Evolutionary conservation across 371 early-diverging fungal genomes (phyloP).

Genomic region (Mucor plumbeus): DNA sequence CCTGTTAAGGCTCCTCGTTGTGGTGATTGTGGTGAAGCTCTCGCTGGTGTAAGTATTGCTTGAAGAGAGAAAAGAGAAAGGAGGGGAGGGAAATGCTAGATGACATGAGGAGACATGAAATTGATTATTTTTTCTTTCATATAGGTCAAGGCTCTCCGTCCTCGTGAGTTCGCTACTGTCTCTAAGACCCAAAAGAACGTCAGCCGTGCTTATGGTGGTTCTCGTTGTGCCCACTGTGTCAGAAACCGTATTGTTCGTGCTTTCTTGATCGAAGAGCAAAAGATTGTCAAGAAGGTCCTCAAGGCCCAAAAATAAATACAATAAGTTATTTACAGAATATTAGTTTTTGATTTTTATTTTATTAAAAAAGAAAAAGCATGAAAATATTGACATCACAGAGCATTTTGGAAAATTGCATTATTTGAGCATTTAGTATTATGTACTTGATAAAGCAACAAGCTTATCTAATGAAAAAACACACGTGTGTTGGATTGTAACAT

Average conservation of each 20-base stretch:
- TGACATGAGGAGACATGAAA: background rate
- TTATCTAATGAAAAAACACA: background rate
- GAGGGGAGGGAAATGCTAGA: background rate
- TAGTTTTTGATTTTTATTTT: no score
- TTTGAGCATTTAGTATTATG: background rate
- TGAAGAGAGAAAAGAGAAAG: no score
- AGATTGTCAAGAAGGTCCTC: constrained; percentile 98
- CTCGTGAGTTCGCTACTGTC: constrained; percentile 87
- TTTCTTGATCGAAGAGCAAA: constrained; percentile 99
- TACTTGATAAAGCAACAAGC: background rate
- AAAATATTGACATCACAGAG: background rate
- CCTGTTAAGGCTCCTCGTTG: constrained; percentile 91
- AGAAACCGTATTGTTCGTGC: constrained; percentile 96
- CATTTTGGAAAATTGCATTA: no score
- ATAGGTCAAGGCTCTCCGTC: constrained; percentile 91
- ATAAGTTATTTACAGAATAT: no score
- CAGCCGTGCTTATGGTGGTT: constrained; percentile 96
- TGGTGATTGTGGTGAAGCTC: constrained; percentile 94
- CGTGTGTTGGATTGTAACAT: constrained; percentile 2
- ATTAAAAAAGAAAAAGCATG: background rate
- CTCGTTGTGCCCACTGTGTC: constrained; percentile 92
- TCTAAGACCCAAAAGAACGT: constrained; percentile 94
- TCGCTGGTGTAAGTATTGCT: constrained; percentile 80
- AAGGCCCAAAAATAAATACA: constrained; percentile 69
- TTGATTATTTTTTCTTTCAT: background rate